phyloP scores from a whole-genome alignment of 2,329 filamentous ascomycete species.

The Pseudogymnoascus verrucosus region DNA sequence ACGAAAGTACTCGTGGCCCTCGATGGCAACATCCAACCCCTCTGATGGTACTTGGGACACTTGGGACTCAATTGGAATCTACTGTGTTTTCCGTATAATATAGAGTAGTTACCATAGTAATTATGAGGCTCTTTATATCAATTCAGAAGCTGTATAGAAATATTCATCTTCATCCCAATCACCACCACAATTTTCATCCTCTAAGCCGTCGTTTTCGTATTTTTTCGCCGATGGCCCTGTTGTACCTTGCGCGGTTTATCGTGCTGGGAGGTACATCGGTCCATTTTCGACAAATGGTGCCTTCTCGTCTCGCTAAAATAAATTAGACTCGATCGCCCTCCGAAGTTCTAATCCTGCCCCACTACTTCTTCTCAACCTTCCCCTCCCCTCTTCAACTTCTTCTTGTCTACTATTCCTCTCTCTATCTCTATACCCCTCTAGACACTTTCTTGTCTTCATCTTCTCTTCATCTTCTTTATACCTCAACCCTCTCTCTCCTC shows the following conservation, averaged over 20 bases:
- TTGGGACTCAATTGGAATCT: no score
- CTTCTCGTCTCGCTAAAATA: conserved; percentile 9
- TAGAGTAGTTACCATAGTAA: not conserved
- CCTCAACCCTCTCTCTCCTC: conserved; percentile 11
- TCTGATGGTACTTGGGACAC: not conserved
- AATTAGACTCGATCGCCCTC: not conserved
- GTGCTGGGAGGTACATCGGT: not conserved
- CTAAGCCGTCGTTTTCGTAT: not conserved
- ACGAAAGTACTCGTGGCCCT: not conserved
- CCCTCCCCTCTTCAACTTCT: conserved; percentile 11
- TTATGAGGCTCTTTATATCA: not conserved
- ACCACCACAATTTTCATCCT: not conserved
- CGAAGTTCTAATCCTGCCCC: conserved; percentile 5
- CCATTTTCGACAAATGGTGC: not conserved
- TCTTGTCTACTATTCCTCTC: conserved; percentile 11
- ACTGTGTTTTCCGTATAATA: not conserved
- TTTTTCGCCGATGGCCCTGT: not conserved
- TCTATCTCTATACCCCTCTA: not conserved
- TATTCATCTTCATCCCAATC: not conserved
- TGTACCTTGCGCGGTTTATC: conserved; percentile 2
- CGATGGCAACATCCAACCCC: not conserved
- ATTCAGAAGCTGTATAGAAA: not conserved
- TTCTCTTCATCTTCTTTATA: conserved; percentile 5
- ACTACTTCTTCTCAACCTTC: conserved; percentile 9
- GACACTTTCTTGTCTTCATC: conserved; percentile 15